Base-by-base conservation (phyloP, 768 basidiomycete species). In the Rhodosporidiobolus sp. region DNA sequence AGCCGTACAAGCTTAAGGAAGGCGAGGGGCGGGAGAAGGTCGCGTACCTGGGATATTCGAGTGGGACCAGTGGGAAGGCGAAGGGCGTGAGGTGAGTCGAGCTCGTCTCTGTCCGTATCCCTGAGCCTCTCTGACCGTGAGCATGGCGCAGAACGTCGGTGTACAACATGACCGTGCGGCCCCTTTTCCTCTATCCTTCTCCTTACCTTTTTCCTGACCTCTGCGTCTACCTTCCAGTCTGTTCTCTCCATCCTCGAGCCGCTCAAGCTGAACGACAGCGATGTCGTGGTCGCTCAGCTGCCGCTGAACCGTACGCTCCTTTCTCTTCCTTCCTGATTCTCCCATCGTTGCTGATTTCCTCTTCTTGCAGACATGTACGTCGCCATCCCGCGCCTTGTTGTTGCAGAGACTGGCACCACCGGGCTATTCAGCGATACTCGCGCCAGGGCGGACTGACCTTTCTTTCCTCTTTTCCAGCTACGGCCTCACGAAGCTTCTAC, bases 41-140 rank as follows among this genome's bases (percentile, higher is more conserved):
- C 26, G 75, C 75, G 2, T 77, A 68, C 61, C 64, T 77, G 5
- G 75, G 77, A 7, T 79, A 77, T 43, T 83, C 81, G 11, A 82
- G 81, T 79, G 90, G 90, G 9, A 92, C 90, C 1, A 90, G 89
- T 0, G 89, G 90, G 3, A 87, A 87, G 73, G 88, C 91, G 4
- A 93, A 92, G 80, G 91, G 86, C 11, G 86, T 87, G 28, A 82
- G 84, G 38, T 43, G 38, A 7, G 38, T 43, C 14, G n/a, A 43
- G 38, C 38, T 14, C 38, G 8, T 43, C 38, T 43, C 38, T n/a
- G n/a, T n/a, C n/a, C n/a, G n/a, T n/a, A n/a, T n/a, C n/a, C n/a
- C n/a, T n/a, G n/a, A n/a, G n/a, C n/a, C n/a, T n/a, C n/a, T 7
- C 14, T 43, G 38, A 43, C 38, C 14, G 8, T 43, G 38, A 43